These are phyloP conservation scores for Yarrowia keelungensis DNA, from an alignment of 805 yeast genomes.

Conservation along the genomic window DNA sequence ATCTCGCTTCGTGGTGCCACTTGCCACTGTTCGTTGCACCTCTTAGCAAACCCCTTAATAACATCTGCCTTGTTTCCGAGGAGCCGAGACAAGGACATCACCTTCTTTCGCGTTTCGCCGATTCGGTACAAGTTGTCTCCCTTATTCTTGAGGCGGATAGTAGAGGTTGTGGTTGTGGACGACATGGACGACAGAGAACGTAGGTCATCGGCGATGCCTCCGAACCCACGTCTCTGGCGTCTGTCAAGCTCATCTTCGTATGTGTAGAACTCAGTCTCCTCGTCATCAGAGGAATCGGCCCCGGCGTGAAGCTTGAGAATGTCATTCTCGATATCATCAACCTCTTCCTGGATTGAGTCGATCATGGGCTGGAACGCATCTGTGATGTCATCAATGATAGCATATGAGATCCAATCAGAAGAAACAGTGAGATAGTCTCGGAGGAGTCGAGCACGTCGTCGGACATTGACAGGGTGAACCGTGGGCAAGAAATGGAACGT, in stretches of 20 bases:
- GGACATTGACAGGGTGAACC: conserved; percentile 94
- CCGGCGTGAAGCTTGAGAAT: conserved; percentile 86
- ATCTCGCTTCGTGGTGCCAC: conserved; percentile 83
- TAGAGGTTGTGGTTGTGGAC: conserved; percentile 46
- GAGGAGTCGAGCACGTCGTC: conserved; percentile 87
- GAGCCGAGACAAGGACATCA: conserved; percentile 85
- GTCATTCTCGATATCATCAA: conserved; percentile 91
- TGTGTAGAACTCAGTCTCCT: conserved; percentile 50
- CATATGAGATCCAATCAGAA: conserved; percentile 97
- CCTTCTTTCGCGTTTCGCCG: conserved; percentile 93
- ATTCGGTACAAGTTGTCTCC: conserved; percentile 95
- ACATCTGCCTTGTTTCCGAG: conserved; percentile 96
- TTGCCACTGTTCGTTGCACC: conserved; percentile 86
- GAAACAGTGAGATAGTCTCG: conserved; percentile 88
- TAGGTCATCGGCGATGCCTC: conserved; percentile 35
- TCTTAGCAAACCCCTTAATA: conserved; percentile 91
- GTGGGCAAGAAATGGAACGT: conserved; percentile 95
- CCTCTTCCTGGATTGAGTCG: conserved; percentile 92
- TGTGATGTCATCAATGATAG: conserved; percentile 93
- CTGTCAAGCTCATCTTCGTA: conserved; percentile 42
- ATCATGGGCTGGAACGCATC: conserved; percentile 98
- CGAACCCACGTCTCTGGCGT: background rate
- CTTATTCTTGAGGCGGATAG: conserved; percentile 56
- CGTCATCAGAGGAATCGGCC: conserved; percentile 55
- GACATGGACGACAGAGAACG: conserved; percentile 46